Conservation (phyloP, 345 rosid genomes). For the Lenwebbia sp. region DNA sequence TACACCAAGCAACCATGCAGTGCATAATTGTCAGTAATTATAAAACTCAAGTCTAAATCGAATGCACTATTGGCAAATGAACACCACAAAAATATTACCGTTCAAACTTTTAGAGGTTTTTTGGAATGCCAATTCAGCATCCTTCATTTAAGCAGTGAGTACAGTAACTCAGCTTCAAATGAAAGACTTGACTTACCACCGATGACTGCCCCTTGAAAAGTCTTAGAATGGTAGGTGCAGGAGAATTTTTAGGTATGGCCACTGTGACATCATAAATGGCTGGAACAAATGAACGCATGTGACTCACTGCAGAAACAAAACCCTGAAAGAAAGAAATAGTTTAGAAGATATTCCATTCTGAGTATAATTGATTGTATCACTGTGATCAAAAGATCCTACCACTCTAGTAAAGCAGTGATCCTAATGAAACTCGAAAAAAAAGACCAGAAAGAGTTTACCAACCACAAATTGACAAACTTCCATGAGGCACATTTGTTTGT, state of each 20-base stretch:
- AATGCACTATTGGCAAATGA: background rate
- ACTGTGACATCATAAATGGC: constrained; percentile 89
- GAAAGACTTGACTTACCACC: constrained; percentile 44
- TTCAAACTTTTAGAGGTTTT: background rate
- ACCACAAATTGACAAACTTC: background rate
- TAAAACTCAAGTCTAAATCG: background rate
- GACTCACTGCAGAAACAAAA: constrained; percentile 85
- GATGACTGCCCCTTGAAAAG: constrained; percentile 78
- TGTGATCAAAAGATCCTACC: background rate
- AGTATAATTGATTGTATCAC: background rate
- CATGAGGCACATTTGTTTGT: background rate
- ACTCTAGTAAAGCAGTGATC: background rate
- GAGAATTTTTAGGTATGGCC: constrained; percentile 62
- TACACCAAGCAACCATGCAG: background rate
- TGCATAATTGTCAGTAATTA: background rate
- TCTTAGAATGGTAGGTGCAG: constrained; percentile 78
- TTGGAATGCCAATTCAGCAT: background rate
- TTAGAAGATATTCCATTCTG: background rate
- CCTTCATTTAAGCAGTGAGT: background rate
- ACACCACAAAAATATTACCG: background rate
- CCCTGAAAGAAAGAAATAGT: constrained; percentile 45
- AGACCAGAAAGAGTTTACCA: background rate
- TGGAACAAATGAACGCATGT: constrained; percentile 91
- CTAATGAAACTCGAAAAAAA: background rate
- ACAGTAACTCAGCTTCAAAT: background rate